A percentile compares a stretch with the other conserved stretches of the same genome.
Conservation (phyloP, 2,329 filamentous ascomycete species). For the Colletotrichum scovillei region DNA sequence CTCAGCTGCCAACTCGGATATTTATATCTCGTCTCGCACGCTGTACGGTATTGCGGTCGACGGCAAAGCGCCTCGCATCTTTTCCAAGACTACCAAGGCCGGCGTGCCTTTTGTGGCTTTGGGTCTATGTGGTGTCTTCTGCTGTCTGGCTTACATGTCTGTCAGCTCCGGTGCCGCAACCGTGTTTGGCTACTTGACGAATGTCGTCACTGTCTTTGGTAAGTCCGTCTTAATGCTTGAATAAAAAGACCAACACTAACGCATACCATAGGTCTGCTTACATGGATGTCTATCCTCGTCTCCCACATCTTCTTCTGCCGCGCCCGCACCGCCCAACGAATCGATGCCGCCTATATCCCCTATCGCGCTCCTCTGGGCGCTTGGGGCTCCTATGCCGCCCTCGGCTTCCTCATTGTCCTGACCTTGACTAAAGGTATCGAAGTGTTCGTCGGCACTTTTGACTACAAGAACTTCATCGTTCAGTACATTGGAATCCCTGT, state of each 20-base stretch:
- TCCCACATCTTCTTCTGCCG: conserved; percentile 52
- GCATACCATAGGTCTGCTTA: not conserved
- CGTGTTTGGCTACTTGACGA: conserved; percentile 52
- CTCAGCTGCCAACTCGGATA: conserved; percentile 21
- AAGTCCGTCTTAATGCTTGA: not conserved
- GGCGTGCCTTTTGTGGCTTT: conserved; percentile 56
- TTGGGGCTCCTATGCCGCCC: conserved; percentile 15
- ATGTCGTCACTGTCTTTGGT: conserved; percentile 20
- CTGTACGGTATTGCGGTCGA: conserved; percentile 53
- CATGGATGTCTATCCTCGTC: conserved; percentile 52
- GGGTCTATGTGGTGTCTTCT: conserved; percentile 47
- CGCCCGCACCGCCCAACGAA: conserved; percentile 49
- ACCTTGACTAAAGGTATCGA: conserved; percentile 21
- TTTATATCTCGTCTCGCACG: conserved; percentile 53
- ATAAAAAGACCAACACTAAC: not conserved
- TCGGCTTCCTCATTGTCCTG: conserved; percentile 10
- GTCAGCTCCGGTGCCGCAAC: conserved; percentile 48
- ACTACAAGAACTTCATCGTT: conserved; percentile 25
- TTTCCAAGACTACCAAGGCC: conserved; percentile 47
- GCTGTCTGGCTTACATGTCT: conserved; percentile 53
- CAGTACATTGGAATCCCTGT: conserved; percentile 30
- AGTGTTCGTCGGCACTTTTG: conserved; percentile 20
- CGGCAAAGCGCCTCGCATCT: conserved; percentile 50
- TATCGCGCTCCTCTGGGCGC: conserved; percentile 47
- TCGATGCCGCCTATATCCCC: conserved; percentile 47